phyloP scores from a whole-genome alignment of 768 basidiomycete genomes.

The Russula sp. region DNA sequence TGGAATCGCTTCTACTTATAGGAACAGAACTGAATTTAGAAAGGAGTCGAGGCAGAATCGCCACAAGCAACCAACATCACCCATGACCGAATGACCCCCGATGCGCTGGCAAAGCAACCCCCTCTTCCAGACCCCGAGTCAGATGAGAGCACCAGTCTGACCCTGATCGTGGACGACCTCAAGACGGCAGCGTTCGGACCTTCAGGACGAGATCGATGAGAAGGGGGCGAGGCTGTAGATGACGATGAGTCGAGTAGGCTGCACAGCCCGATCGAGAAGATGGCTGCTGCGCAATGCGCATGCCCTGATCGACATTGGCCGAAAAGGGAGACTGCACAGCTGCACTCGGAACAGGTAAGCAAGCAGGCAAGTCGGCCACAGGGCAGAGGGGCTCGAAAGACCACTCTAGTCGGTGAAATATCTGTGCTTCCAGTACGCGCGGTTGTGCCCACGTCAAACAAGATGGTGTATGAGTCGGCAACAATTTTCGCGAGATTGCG shows the following conservation, averaged over 20 bases:
- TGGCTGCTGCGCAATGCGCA: not conserved
- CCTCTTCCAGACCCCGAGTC: not conserved
- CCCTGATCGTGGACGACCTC: not conserved
- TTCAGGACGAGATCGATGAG: too few relatives aligned
- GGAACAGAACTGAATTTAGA: not conserved
- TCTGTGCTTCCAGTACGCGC: not conserved
- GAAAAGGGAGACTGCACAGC: not conserved
- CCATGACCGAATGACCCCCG: not conserved
- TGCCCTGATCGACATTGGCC: constrained; percentile 3
- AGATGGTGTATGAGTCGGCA: not conserved
- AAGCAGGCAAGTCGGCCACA: not conserved
- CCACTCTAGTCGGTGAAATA: too few relatives aligned
- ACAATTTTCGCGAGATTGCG: not conserved
- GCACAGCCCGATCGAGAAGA: not conserved
- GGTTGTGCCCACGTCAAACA: not conserved
- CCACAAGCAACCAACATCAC: not conserved
- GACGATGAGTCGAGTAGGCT: not conserved
- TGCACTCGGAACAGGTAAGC: not conserved
- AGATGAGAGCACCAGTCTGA: too few relatives aligned
- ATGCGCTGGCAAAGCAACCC: not conserved
- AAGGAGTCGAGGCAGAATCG: not conserved
- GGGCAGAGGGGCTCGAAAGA: too few relatives aligned
- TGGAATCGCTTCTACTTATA: not conserved
- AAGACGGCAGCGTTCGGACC: too few relatives aligned
- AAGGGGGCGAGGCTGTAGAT: not conserved